Evolutionary conservation across 2,329 filamentous ascomycete genomes (phyloP).

Genomic region (Thermothelomyces thermophilus): DNA sequence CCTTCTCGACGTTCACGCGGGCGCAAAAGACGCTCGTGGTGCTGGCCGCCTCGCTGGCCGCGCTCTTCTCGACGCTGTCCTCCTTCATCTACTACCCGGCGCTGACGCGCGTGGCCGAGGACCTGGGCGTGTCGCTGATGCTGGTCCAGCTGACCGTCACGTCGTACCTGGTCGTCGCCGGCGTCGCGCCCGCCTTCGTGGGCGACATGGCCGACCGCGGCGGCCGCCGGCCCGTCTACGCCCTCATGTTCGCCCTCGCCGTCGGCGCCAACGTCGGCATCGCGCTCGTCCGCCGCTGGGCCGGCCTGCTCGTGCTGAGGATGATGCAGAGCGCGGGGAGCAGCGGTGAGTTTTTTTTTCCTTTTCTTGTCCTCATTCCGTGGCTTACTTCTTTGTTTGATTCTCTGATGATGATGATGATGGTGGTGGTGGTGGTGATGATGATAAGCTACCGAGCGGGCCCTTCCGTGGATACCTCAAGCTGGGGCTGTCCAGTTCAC

Average conservation of each 20-base stretch:
- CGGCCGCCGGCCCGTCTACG: slow-evolving; percentile 12
- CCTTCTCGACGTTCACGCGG: slow-evolving; percentile 10
- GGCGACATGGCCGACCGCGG: slow-evolving; percentile 14
- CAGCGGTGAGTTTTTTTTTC: neutral
- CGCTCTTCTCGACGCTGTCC: slow-evolving; percentile 17
- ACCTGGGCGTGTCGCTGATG: slow-evolving; percentile 20
- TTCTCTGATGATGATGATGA: no score
- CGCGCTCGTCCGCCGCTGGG: slow-evolving; percentile 9
- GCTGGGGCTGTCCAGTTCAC: no score
- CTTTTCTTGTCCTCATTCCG: neutral
- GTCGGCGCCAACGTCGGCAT: slow-evolving; percentile 1
- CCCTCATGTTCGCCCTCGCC: slow-evolving; percentile 8
- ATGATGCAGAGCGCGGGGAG: slow-evolving; percentile 18
- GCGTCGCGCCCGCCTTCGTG: slow-evolving; percentile 24
- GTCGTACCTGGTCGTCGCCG: slow-evolving; percentile 36
- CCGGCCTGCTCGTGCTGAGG: slow-evolving; percentile 11
- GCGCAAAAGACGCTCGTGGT: slow-evolving; percentile 10
- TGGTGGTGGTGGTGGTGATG: neutral
- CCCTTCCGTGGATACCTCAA: no score
- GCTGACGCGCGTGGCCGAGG: slow-evolving; percentile 19
- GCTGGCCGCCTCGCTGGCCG: slow-evolving; percentile 16
- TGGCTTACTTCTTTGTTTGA: no score
- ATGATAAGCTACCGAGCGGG: neutral
- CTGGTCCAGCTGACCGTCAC: slow-evolving; percentile 36
- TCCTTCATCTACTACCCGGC: slow-evolving; percentile 28